Evolutionary conservation across 805 yeast species (phyloP).

Genomic region (Hanseniaspora pseudoguilliermondii): DNA sequence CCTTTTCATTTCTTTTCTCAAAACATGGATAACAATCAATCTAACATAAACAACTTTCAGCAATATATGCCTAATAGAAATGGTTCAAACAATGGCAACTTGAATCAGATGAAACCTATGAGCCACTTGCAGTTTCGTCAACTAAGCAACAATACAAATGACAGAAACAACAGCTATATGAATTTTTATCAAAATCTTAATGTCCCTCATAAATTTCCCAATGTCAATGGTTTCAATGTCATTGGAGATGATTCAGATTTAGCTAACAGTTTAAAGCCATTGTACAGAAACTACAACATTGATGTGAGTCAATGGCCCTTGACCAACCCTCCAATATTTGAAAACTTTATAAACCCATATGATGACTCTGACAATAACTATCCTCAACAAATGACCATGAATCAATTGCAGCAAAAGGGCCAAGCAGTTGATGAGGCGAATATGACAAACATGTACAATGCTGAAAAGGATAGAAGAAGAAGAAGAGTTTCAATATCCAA

Average conservation of each 20-base stretch:
- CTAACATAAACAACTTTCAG: not conserved
- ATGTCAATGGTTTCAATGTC: not conserved
- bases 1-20: not conserved
- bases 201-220: not conserved
- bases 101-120: not conserved
- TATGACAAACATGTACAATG: not conserved
- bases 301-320: constrained; percentile 34
- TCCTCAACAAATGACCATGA: not conserved
- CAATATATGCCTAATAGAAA: not conserved
- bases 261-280: constrained; percentile 26
- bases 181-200: not conserved
- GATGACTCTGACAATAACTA: not conserved
- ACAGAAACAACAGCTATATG: not conserved
- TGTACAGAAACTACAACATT: constrained; percentile 34
- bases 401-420: not conserved
- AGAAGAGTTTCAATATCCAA: constrained; percentile 70
- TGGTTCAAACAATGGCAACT: not conserved
- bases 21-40: not conserved
- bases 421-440: not conserved
- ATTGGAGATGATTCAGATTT: constrained; percentile 8
- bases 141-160: constrained; percentile 2
- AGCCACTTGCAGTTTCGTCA: not conserved
- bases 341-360: constrained; percentile 28
- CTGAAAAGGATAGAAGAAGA: constrained; percentile 21
- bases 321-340: constrained; percentile 36